Evolutionary conservation across 306 rosid species (phyloP), one percentile per base, ranked within the genome.

Genomic region (Rosa persica): DNA sequence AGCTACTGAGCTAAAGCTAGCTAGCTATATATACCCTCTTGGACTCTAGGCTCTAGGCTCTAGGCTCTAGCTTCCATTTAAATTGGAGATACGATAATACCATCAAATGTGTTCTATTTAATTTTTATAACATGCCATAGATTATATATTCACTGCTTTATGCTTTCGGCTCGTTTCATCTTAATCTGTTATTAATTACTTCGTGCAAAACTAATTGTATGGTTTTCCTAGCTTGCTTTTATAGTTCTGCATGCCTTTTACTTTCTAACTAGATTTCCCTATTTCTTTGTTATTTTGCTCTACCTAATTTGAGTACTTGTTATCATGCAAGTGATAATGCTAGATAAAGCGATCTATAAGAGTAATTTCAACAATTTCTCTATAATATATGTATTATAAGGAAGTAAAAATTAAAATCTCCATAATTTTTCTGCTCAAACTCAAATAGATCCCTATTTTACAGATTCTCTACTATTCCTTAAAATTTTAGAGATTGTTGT

Each of bases 81-180:
- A 64, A 27, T 77, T 67, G 89, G 86, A 88, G 81, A 83, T 80
- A 70, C 83, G 58, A 62, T 60, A 73, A 76, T 73, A 22, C 71
- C 67, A 76, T 12, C 54, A 39, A 40, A 51, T 78, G 1, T 65
- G n/a, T 52, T 40, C 8, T 27, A n/a, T 38, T 67, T 48, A 7
- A 39, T 42, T 60, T 5, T 40, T 36, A 8, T 52, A 23, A 23
- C 66, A 58, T 5, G 6, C 36, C 12, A 23, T 2, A 58, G 38
- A 25, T 60, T 25, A 22, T 30, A 12, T 61, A 30, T 65, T 15
- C 47, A 57, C 48, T 66, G 15, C 77, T 60, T 44, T 75, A 19
- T 61, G 60, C 79, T 75, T 62, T 62, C 72, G 38, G 71, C 72
- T 60, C 43, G 69, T 74, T 30, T 43, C 20, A 10, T 27, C 46